Conservation (phyloP, 2,329 filamentous ascomycete species). For the Arthroderma uncinatum region DNA sequence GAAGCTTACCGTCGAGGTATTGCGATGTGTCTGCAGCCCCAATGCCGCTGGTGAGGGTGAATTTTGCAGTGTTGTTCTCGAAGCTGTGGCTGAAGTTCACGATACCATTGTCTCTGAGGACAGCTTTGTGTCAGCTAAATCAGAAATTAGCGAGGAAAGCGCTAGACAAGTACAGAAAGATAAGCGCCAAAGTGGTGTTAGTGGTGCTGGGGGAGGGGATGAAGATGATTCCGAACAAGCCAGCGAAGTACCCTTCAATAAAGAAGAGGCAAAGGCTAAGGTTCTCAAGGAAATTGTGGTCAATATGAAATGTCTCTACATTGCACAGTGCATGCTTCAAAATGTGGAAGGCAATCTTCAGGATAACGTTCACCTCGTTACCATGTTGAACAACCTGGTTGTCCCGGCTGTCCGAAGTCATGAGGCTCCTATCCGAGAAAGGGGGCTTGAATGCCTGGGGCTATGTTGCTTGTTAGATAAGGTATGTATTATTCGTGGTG, state of each 20-base stretch:
- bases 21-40: conserved; percentile 69
- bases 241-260: conserved; percentile 42
- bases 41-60: conserved; percentile 40
- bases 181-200: conserved; percentile 32
- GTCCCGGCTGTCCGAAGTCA: conserved; percentile 90
- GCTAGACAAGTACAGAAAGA: conserved; percentile 34
- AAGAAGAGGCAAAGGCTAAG: conserved; percentile 56
- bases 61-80: conserved; percentile 52
- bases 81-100: conserved; percentile 92
- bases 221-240: conserved; percentile 46
- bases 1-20: conserved; percentile 69
- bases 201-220: conserved; percentile 38
- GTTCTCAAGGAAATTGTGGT: conserved; percentile 75
- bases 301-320: conserved; percentile 96
- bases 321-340: conserved; percentile 93
- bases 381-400: conserved; percentile 96
- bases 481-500: conserved; percentile 29
- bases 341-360: conserved; percentile 83
- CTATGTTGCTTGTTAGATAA: conserved; percentile 85
- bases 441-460: conserved; percentile 78
- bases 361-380: conserved; percentile 79
- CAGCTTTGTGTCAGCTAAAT: conserved; percentile 88
- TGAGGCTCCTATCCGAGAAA: conserved; percentile 82
- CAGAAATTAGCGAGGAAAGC: conserved; percentile 62
- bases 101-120: conserved; percentile 73